A percentile compares a stretch with the other conserved stretches of the same genome.
These are phyloP conservation scores for Mucor circinelloides DNA, from an alignment of 371 early-diverging fungal species.

Conservation along the genomic window DNA sequence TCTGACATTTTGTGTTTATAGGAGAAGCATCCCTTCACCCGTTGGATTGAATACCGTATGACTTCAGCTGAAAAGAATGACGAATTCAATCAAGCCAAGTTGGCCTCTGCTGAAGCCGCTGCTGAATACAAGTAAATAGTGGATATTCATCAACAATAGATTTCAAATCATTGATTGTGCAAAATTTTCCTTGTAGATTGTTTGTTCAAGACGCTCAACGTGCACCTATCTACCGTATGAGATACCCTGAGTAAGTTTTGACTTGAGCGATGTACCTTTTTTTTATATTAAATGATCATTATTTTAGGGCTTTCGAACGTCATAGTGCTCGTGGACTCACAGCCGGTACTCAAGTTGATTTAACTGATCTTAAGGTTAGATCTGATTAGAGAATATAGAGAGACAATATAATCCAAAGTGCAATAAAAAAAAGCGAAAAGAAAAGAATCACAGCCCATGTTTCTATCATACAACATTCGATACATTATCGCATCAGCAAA, in stretches of 20 bases:
- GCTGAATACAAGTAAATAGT: slow-evolving; percentile 45
- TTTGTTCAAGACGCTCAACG: slow-evolving; percentile 50
- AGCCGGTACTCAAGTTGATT: slow-evolving; percentile 42
- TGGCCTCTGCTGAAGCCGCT: slow-evolving; percentile 36
- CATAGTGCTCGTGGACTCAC: slow-evolving; percentile 45
- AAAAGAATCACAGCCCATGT: not conserved
- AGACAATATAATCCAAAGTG: not conserved
- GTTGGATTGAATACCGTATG: slow-evolving; percentile 52
- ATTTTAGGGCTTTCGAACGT: slow-evolving; percentile 42
- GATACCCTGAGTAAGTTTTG: slow-evolving; percentile 51
- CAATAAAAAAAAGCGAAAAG: not conserved
- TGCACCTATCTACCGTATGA: slow-evolving; percentile 48
- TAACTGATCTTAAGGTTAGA: slow-evolving; percentile 48
- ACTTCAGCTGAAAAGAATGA: slow-evolving; percentile 38
- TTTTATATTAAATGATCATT: not conserved
- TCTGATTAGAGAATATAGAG: slow-evolving; percentile 32
- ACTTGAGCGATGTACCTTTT: not conserved
- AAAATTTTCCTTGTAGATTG: slow-evolving; percentile 23
- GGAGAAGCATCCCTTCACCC: slow-evolving; percentile 51
- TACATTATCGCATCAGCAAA: not conserved
- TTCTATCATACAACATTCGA: not conserved
- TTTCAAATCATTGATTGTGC: not conserved
- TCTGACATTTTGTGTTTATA: slow-evolving; percentile 12
- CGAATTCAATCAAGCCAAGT: slow-evolving; percentile 24
- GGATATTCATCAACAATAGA: not conserved